Evolutionary conservation across 2,329 filamentous ascomycete species (phyloP), one percentile per base, ranked within the genome.

Genomic region (Sporothrix schenckii): DNA sequence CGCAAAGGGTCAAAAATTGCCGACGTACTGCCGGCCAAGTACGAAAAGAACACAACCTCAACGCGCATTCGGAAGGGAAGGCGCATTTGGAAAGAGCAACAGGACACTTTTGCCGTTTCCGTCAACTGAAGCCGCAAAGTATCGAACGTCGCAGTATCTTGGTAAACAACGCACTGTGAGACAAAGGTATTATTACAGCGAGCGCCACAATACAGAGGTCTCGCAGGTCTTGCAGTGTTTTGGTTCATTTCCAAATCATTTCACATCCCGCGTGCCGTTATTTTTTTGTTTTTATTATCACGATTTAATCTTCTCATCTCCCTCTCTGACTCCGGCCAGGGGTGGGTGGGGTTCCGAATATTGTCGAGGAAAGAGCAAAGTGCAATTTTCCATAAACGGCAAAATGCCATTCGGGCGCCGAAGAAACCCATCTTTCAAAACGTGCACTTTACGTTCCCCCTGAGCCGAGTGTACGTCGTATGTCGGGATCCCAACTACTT

Each of bases 401-500:
- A 44, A 73, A 73, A 71, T 73, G 53, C 72, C 69, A 70, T 73
- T 44, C 61, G 63, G 69, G 68, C 65, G 54, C 47, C 53, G 60
- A 44, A 69, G 65, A 70, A 69, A 66, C 49, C 54, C 68, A 72
- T 68, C 44, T 69, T 50, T 44, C 27, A 10, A 34, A n/a, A 11
- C 27, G 21, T 24, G 44, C 27, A n/a, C 47, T 47, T 47, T 53
- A 2, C 14, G 14, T 30, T 56, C 27, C 14, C 49, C 30, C n/a
- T 61, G 34, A 9, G 34, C 34, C 34, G 34, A 7, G 34, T 34
- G 34, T 34, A 34, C 34, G 1, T 34, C 34, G 34, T 34, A 34
- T 34, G 6, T 34, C 34, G 34, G 34, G 34, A 9, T 5, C 34
- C 34, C 34, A 34, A 34, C 34, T 34, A 30, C 54, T 67, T 66